Evolutionary conservation across 495 filamentous ascomycete genomes (phyloP), one percentile per base, ranked within the genome.

Genomic region (Penicillium ochrochloron): DNA sequence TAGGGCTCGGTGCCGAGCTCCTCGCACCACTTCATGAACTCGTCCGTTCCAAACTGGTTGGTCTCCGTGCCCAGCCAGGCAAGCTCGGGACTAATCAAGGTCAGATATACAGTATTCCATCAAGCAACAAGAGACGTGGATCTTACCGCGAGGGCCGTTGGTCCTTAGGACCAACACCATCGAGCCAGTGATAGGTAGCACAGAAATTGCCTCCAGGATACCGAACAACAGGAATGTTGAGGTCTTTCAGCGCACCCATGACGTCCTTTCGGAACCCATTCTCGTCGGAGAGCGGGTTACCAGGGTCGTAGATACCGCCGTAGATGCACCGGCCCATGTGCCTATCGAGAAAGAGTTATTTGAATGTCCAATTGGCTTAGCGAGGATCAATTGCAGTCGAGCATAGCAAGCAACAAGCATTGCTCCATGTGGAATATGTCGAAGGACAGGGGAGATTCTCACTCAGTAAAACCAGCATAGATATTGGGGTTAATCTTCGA

Each of bases 301-400:
- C 82, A 2, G 89, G 90, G 62, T 92, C 90, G 75, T 92, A 93
- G 70, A 94, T 90, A 62, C 91, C 91, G 60, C 90, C 90, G 72
- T 94, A 94, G 74, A 94, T 92, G 76, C 90, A 94, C 48, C 91
- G 84, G 50, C 90, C 91, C 89, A 92, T 92, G 67, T 93, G 90
- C 71, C 89, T 91, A 59, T 5, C 34, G 57, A 21, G 54, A 66
- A 21, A 54, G 35, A 17, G 59, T 70, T 41, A 70, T 61, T 60
- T 39, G 29, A 61, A 54, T 39, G 21, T 41, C 2, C 34, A 56
- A 23, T 37, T 5, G 21, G 3, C 3, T 1, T 4, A 9, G 21
- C 3, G 2, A 48, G 44, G 5, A 25, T 48, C 12, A 23, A 7
- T 23, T 48, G 19, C 44, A 25, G 21, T 19, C 23, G 44, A 48